Conservation (phyloP, 2,329 filamentous ascomycete genomes). For the Alternaria sp. region DNA sequence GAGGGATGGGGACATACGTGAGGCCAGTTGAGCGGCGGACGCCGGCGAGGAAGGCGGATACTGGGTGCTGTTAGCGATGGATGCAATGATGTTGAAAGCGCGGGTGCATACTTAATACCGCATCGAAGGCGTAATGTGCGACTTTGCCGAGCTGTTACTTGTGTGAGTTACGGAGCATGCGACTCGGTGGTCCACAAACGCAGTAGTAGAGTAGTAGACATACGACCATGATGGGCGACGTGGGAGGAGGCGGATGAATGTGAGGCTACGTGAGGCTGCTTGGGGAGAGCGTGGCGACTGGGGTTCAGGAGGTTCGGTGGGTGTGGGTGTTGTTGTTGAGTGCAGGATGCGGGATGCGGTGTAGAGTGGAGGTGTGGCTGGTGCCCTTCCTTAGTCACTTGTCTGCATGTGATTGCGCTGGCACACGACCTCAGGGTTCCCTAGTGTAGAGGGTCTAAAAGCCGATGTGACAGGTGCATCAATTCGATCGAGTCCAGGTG, state of each 20-base stretch:
- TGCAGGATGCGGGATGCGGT: constrained; percentile 27
- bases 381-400: constrained; percentile 24
- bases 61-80: constrained; percentile 53
- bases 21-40: constrained; percentile 97
- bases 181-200: constrained; percentile 21
- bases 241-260: constrained; percentile 6
- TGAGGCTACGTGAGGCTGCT: constrained; percentile 6
- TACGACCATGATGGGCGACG: constrained; percentile 46
- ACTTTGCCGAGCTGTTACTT: constrained; percentile 86
- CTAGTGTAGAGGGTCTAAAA: constrained; percentile 1
- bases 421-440: constrained; percentile 12
- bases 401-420: constrained; percentile 29
- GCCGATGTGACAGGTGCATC: neutral
- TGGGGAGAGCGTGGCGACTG: constrained; percentile 7
- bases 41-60: constrained; percentile 94
- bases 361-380: constrained; percentile 33
- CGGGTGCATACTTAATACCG: constrained; percentile 75
- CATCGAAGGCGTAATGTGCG: constrained; percentile 95
- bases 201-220: constrained; percentile 23
- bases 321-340: constrained; percentile 12
- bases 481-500: neutral
- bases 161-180: constrained; percentile 57
- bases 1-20: constrained; percentile 71
- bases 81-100: neutral
- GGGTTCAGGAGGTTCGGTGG: neutral